Evolutionary conservation across 768 basidiomycete species (phyloP).

Genomic region (Termitomyces sp.): DNA sequence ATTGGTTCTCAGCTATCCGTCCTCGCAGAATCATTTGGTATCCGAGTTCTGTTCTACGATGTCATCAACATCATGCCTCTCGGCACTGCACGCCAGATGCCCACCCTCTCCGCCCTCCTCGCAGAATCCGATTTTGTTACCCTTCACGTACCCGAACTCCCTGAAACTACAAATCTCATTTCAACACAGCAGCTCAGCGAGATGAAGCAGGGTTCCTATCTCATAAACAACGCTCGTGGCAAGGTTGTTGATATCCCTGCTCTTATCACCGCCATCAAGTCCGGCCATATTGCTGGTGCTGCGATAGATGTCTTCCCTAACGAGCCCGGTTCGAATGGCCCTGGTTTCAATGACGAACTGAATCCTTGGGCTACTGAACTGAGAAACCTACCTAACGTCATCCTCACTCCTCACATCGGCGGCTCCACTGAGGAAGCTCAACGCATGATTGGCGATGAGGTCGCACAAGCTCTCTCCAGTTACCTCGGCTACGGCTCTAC

Average conservation of each 20-base stretch:
- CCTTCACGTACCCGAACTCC: slow-evolving; percentile 93
- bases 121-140: slow-evolving; percentile 88
- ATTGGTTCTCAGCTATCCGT: slow-evolving; percentile 97
- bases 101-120: slow-evolving; percentile 72
- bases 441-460: slow-evolving; percentile 95
- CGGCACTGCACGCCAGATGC: slow-evolving; percentile 89
- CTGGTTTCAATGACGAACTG: slow-evolving; percentile 83
- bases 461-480: slow-evolving; percentile 76
- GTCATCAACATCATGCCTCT: slow-evolving; percentile 97
- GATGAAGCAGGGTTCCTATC: slow-evolving; percentile 95
- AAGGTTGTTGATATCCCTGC: slow-evolving; percentile 94
- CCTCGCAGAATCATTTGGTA: slow-evolving; percentile 92
- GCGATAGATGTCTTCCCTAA: slow-evolving; percentile 92
- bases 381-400: slow-evolving; percentile 79
- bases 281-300: slow-evolving; percentile 86
- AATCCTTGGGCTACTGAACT: slow-evolving; percentile 82
- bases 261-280: slow-evolving; percentile 73
- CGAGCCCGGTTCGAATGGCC: slow-evolving; percentile 91
- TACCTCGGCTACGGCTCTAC: slow-evolving; percentile 94
- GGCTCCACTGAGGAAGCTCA: slow-evolving; percentile 99
- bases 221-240: slow-evolving; percentile 98
- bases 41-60: slow-evolving; percentile 94
- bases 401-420: slow-evolving; percentile 97
- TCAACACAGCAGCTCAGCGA: slow-evolving; percentile 66
- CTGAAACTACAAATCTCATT: slow-evolving; percentile 96